Base-by-base conservation (phyloP, 306 rosid species). In the Lathyrus sativus region DNA sequence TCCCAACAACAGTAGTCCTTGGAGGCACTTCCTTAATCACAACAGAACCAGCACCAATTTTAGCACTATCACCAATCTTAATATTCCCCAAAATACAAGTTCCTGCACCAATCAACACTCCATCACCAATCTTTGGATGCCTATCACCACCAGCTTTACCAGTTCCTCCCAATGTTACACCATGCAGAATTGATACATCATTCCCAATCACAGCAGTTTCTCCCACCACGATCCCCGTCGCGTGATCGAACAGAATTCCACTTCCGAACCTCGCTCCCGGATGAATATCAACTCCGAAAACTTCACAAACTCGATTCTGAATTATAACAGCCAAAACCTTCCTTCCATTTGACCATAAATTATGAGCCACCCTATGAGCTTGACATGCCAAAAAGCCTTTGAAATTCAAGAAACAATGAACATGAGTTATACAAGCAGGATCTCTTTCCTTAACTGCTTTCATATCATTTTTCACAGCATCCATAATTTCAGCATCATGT, bases 151-250 rank as follows among this genome's bases (percentile, higher is more conserved):
- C 65, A 1, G 11, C 51, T 64, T 93, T 93, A 3, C 99, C 97
- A 11, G 91, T 93, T 12, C 99, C 99, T 45, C 99, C 99, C 69
- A 93, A 72, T 0, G 99, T 93, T 62, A 93, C 99, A 74, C 85
- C 73, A 26, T 93, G 99, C 79, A 93, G 46, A 63, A 93, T 90
- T 4, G 98, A 86, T 10, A 93, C 99, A 73, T 90, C 58, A 59
- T 85, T 84, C 3, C 99, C 99, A 22, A 93, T 88, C 79, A 88
- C 88, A 22, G 96, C 98, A 1, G 97, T 93, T 70, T 90, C 98
- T 2, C 98, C 97, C 2, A 93, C 90, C 49, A 93, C 97, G 0
- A 93, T 68, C 4, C 98, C 98, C 8, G 97, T 90, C 2, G 98
- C 97, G 19, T 93, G 98, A 61, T 93, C 98, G 2, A 93, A 79